A percentile compares a stretch with the other conserved stretches of the same genome.
These are phyloP conservation scores for Passalora sequoiae DNA, from an alignment of 2,329 filamentous ascomycete species.

Conservation along the genomic window DNA sequence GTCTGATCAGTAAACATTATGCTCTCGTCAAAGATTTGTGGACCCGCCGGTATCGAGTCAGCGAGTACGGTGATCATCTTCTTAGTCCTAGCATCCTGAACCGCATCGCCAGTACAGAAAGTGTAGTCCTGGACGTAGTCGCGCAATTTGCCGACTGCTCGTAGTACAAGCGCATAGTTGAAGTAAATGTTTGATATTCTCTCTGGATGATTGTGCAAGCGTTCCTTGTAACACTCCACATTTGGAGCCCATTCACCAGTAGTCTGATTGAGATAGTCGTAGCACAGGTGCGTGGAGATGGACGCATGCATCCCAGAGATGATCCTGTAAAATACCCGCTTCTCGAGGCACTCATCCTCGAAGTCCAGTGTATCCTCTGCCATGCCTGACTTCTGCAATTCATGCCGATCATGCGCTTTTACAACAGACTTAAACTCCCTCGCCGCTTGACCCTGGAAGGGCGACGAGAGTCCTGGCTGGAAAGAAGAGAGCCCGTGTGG, in stretches of 20 bases:
- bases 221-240: slow-evolving; percentile 75
- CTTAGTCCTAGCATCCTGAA: slow-evolving; percentile 74
- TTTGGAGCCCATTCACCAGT: slow-evolving; percentile 93
- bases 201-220: slow-evolving; percentile 81
- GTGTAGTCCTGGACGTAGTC: slow-evolving; percentile 78
- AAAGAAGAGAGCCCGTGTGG: slow-evolving; percentile 20
- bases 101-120: slow-evolving; percentile 81
- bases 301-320: slow-evolving; percentile 97
- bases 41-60: slow-evolving; percentile 59
- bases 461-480: slow-evolving; percentile 36
- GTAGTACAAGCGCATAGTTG: slow-evolving; percentile 93
- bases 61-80: slow-evolving; percentile 75
- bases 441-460: slow-evolving; percentile 50
- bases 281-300: slow-evolving; percentile 93
- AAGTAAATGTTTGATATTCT: slow-evolving; percentile 97
- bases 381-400: slow-evolving; percentile 45
- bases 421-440: slow-evolving; percentile 59
- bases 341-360: slow-evolving; percentile 92
- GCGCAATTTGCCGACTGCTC: slow-evolving; percentile 84
- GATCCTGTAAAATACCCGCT: slow-evolving; percentile 95
- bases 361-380: slow-evolving; percentile 63
- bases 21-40: slow-evolving; percentile 86
- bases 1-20: slow-evolving; percentile 74
- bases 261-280: slow-evolving; percentile 91
- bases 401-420: slow-evolving; percentile 55